Evolutionary conservation across 441 rosid species (phyloP).

Genomic region (Isatis lusitanica): DNA sequence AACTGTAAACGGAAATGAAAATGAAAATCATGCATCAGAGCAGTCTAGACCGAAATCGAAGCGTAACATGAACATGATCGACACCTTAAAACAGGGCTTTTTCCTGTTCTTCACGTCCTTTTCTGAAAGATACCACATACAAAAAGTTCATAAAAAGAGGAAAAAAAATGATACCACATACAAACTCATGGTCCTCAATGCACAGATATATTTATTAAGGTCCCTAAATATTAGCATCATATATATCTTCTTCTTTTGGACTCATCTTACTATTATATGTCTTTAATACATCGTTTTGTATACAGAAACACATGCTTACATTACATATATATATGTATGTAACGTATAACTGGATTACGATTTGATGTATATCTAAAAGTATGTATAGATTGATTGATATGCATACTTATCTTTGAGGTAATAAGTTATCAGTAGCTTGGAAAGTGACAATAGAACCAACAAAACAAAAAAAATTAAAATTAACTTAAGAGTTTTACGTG

Average conservation of each 20-base stretch:
- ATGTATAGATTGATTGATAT: conserved; percentile 30
- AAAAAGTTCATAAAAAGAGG: no score
- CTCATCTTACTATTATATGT: background rate
- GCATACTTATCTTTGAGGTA: conserved; percentile 29
- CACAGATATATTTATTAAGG: conserved; percentile 16
- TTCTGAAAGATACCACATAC: conserved; percentile 29
- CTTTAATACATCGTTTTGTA: background rate
- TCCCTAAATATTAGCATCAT: conserved; percentile 3
- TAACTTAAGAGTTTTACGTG: conserved; percentile 25
- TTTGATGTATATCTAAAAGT: conserved; percentile 34
- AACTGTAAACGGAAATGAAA: no score
- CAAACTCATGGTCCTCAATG: conserved; percentile 11
- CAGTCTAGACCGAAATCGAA: background rate
- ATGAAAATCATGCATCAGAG: no score
- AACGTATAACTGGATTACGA: conserved; percentile 12
- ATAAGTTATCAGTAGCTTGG: conserved; percentile 36
- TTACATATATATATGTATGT: background rate
- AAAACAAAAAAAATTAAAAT: background rate
- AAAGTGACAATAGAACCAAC: conserved; percentile 19
- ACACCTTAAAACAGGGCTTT: background rate
- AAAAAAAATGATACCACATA: conserved; percentile 23
- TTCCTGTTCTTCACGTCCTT: conserved; percentile 22
- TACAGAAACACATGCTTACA: conserved; percentile 7
- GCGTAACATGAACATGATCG: background rate
- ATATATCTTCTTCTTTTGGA: conserved; percentile 1